phyloP scores from a whole-genome alignment of 257 asterid species.

The Perilla frutescens region DNA sequence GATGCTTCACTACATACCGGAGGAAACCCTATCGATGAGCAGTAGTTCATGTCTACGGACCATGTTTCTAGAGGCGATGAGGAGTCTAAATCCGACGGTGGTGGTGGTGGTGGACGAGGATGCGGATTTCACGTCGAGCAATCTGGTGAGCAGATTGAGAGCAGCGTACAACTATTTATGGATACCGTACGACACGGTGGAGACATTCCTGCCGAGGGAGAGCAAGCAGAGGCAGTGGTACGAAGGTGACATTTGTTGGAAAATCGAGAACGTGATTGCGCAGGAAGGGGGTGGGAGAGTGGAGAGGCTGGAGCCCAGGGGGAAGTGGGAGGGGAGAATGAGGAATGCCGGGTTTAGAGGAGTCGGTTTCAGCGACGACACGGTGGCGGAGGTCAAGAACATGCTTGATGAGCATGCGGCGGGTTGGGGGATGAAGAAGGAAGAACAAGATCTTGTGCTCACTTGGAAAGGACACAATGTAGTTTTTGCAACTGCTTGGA shows the following conservation, averaged over 20 bases:
- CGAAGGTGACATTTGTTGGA: conserved; percentile 91
- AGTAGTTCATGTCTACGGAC: conserved; percentile 46
- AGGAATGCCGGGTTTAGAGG: conserved; percentile 62
- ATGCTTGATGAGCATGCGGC: conserved; percentile 97
- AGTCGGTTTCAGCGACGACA: conserved; percentile 64
- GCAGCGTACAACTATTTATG: conserved; percentile 88
- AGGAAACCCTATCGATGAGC: conserved; percentile 52
- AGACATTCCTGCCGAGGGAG: conserved; percentile 72
- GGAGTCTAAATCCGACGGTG: conserved; percentile 63
- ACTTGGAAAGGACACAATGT: conserved; percentile 98
- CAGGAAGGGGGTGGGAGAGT: conserved; percentile 75
- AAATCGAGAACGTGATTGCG: conserved; percentile 83
- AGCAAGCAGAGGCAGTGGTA: conserved; percentile 88
- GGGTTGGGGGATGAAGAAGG: conserved; percentile 95
- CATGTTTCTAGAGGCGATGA: conserved; percentile 62
- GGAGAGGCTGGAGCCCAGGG: conserved; percentile 76
- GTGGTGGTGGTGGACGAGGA: conserved; percentile 83
- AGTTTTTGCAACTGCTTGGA: conserved; percentile 91
- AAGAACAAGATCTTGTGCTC: conserved; percentile 77
- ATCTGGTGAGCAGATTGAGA: conserved; percentile 64
- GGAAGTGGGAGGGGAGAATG: conserved; percentile 81
- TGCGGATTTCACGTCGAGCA: conserved; percentile 79
- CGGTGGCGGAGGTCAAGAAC: conserved; percentile 65
- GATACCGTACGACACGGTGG: conserved; percentile 92
- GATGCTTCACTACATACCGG: conserved; percentile 89